These are phyloP conservation scores for Trichoderma semiorbis DNA, from an alignment of 2,329 filamentous ascomycete species.

Conservation along the genomic window DNA sequence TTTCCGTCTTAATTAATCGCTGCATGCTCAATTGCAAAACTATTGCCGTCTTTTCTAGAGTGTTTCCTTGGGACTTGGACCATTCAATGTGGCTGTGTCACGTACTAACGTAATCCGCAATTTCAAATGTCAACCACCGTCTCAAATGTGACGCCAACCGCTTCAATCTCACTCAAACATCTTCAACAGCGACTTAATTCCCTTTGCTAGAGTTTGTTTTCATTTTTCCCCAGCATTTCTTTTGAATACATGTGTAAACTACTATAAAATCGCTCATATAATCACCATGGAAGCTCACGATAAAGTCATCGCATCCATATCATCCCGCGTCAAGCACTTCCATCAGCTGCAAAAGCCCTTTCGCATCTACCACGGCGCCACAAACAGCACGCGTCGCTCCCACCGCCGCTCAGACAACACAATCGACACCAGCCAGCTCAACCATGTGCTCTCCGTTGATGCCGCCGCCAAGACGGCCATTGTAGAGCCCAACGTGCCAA, in stretches of 20 bases:
- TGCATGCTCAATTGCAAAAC: background rate
- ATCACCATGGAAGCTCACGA: conserved; percentile 43
- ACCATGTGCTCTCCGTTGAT: conserved; percentile 61
- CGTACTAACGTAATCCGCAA: conserved; percentile 7
- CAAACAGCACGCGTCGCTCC: conserved; percentile 67
- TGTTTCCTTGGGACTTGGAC: background rate
- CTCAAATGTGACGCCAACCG: background rate
- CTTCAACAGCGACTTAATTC: background rate
- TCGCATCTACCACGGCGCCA: conserved; percentile 73
- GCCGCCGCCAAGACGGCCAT: conserved; percentile 50
- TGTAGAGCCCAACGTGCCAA: conserved; percentile 68
- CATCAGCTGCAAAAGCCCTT: conserved; percentile 51
- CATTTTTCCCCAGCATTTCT: background rate
- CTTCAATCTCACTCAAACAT: background rate
- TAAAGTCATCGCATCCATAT: conserved; percentile 41
- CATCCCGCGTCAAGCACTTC: conserved; percentile 43
- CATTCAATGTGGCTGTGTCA: background rate
- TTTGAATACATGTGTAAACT: background rate
- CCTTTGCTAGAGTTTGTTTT: background rate
- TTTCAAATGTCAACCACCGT: background rate
- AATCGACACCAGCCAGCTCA: conserved; percentile 64
- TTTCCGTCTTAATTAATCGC: background rate
- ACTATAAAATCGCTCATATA: background rate
- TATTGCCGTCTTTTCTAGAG: background rate
- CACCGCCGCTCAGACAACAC: conserved; percentile 49